A percentile compares a stretch with the other conserved stretches of the same genome.
These are phyloP conservation scores for Pichia ethanolica DNA, from an alignment of 805 yeast species.

Conservation along the genomic window DNA sequence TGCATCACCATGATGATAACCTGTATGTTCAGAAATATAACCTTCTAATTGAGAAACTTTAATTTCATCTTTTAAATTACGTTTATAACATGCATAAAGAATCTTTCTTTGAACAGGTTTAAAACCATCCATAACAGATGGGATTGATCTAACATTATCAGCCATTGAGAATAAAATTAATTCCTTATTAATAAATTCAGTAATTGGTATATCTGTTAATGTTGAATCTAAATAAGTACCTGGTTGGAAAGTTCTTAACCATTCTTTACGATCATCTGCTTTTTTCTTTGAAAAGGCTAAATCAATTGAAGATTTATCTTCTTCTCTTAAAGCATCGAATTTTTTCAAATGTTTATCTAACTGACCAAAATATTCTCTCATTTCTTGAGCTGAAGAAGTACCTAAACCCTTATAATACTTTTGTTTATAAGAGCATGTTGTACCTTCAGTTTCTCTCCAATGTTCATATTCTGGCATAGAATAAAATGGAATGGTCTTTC, in stretches of 20 bases:
- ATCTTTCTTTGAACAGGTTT: constrained; percentile 97
- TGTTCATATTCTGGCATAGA: constrained; percentile 92
- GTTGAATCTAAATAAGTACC: constrained; percentile 88
- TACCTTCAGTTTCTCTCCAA: constrained; percentile 86
- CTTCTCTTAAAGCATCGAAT: constrained; percentile 73
- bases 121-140: constrained; percentile 88
- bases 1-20: constrained; percentile 92
- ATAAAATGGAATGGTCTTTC: constrained; percentile 64
- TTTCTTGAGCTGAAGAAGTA: constrained; percentile 79
- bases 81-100: constrained; percentile 76
- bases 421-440: constrained; percentile 71
- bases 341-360: constrained; percentile 79
- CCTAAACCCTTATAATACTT: constrained; percentile 99
- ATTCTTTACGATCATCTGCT: constrained; percentile 95
- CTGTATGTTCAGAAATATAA: constrained; percentile 80
- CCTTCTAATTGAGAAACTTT: constrained; percentile 91
- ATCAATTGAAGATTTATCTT: constrained; percentile 74
- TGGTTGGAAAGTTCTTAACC: constrained; percentile 86
- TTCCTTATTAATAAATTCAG: constrained; percentile 92
- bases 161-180: constrained; percentile 93
- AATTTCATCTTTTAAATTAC: constrained; percentile 67
- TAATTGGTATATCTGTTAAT: constrained; percentile 70
- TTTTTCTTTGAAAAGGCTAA: constrained; percentile 90
- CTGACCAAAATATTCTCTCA: constrained; percentile 79
- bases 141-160: constrained; percentile 91